Evolutionary conservation across 352 stramenopile genomes (phyloP).

Genomic region (Pythium rishiriense): DNA sequence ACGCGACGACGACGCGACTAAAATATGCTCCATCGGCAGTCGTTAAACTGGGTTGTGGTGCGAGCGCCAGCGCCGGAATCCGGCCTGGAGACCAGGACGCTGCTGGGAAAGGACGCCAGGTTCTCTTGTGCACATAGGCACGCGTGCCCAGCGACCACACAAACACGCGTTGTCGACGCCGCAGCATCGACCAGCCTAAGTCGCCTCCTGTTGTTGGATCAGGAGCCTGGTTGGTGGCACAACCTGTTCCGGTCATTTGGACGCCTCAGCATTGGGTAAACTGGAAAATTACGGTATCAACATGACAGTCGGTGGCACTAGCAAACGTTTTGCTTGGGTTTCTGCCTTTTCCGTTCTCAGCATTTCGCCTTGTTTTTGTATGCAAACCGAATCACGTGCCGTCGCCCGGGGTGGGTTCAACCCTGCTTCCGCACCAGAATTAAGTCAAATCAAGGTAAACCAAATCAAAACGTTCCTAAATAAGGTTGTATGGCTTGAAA

Average conservation of each 20-base stretch:
- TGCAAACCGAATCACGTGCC: background rate
- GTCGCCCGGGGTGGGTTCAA: too few relatives aligned
- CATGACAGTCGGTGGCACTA: conserved; percentile 5
- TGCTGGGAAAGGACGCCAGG: background rate
- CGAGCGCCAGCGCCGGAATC: too few relatives aligned
- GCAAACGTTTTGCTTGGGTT: background rate
- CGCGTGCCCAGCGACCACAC: background rate
- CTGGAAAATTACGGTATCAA: background rate
- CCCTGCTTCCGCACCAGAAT: conserved; percentile 8
- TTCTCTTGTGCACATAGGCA: background rate
- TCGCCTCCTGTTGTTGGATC: background rate
- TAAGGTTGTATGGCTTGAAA: background rate
- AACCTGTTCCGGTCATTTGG: background rate
- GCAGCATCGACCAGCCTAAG: background rate
- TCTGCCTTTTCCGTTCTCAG: conserved; percentile 7
- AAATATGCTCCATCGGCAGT: background rate
- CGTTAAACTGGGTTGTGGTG: too few relatives aligned
- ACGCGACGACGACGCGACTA: conserved; percentile 2
- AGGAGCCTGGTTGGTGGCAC: background rate
- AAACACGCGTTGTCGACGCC: conserved; percentile 9
- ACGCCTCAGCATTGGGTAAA: background rate
- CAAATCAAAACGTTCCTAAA: background rate
- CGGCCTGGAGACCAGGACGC: too few relatives aligned
- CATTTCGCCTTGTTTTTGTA: conserved; percentile 6
- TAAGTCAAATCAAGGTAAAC: background rate